Evolutionary conservation across 805 yeast species (phyloP).

Genomic region (Wickerhamomyces hampshirensis): DNA sequence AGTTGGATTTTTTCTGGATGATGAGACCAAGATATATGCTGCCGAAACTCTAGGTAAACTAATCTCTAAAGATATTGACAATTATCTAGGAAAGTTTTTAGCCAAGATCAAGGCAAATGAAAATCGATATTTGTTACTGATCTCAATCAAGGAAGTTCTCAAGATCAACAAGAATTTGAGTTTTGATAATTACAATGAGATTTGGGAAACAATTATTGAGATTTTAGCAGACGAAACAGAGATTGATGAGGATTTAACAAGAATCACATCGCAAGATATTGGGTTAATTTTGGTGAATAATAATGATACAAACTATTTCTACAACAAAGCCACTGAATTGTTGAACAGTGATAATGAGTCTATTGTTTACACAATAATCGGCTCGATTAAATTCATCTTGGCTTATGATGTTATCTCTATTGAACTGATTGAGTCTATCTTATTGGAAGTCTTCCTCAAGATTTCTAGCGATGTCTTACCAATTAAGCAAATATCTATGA

Average conservation of each 20-base stretch:
- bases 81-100: slow-evolving; percentile 36
- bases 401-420: slow-evolving; percentile 26
- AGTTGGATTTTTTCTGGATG: slow-evolving; percentile 29
- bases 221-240: slow-evolving; percentile 10
- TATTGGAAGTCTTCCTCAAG: slow-evolving; percentile 19
- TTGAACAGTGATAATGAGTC: slow-evolving; percentile 18
- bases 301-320: slow-evolving; percentile 26
- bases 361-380: slow-evolving; percentile 25
- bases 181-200: slow-evolving; percentile 21
- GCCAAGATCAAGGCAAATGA: slow-evolving; percentile 21
- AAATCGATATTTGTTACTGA: slow-evolving; percentile 24
- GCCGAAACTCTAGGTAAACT: slow-evolving; percentile 51
- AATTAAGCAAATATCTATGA: slow-evolving; percentile 56
- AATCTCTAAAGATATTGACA: slow-evolving; percentile 33
- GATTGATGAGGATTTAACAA: slow-evolving; percentile 21
- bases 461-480: slow-evolving; percentile 38
- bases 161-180: slow-evolving; percentile 16
- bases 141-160: slow-evolving; percentile 28
- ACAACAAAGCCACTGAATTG: slow-evolving; percentile 20
- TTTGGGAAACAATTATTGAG: slow-evolving; percentile 25
- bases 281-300: slow-evolving; percentile 27
- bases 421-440: slow-evolving; percentile 20
- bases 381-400: slow-evolving; percentile 33
- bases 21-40: slow-evolving; percentile 39
- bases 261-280: slow-evolving; percentile 20